Base-by-base conservation (phyloP, 257 asterid genomes). In the Handroanthus guayacan region DNA sequence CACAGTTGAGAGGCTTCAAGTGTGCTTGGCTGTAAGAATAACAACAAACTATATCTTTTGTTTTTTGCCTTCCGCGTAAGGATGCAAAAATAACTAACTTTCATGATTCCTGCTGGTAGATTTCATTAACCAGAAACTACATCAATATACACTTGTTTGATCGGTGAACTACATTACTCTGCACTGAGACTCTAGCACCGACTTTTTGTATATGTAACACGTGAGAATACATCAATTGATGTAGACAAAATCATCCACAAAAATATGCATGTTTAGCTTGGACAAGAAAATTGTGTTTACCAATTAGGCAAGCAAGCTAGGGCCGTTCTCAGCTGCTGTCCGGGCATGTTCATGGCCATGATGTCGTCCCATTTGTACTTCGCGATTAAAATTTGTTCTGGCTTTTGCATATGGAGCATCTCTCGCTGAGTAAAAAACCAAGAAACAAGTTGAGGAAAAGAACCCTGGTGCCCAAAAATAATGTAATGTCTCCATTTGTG, bases 371-470 rank as follows among this genome's bases (percentile, higher is more conserved):
- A 93, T 84, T 82, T 95, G 98, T 50, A 95, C 96, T 58, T 90
- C 97, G 0, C 95, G 94, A 45, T 87, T 80, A 74, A 88, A 85
- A 2, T 89, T 90, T 9, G 97, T 95, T 71, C 98, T 81, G 17
- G 91, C 87, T 74, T 91, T 95, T 5, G 99, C 99, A 54, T 93
- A 95, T 2, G 99, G 99, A 41, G 99, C 99, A 31, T 86, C 97
- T 85, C 98, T 88, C 74, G 97, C 99, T 91, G 92, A 78, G 25
- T 10, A 55, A 63, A 56, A 64, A 56, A 43, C 63, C 41, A 48
- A 17, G 17, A 11, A 62, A 3, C 14, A 66, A 9, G 67, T 79
- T 68, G 71, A 82, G 39, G 37, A 69, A 14, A 0, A 71, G 67
- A 3, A 31, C 6, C 7, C n/a, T 38, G 6, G 25, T 20, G 8